Conservation (phyloP, 129 eudicot genomes). For the Silybum marianum region DNA sequence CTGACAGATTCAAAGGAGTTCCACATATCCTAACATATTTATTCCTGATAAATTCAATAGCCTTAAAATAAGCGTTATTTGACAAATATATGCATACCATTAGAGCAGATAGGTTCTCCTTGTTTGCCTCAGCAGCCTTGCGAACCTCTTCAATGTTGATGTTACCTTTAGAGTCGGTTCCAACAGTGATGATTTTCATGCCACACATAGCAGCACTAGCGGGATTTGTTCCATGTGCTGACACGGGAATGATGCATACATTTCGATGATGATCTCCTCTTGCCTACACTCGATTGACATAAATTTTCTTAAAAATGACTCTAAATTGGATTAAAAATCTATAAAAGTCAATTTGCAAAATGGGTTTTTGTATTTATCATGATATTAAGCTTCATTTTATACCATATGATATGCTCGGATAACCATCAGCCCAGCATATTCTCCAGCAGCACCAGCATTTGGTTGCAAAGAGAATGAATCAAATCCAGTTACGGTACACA, state of each 20-base stretch:
- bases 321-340: background rate
- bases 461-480: conserved; percentile 98
- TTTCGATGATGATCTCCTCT: conserved; percentile 93
- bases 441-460: conserved; percentile 99
- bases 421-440: conserved; percentile 91
- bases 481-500: conserved; percentile 85
- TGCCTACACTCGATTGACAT: conserved; percentile 47
- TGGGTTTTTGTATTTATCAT: background rate
- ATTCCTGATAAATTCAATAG: background rate
- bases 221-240: conserved; percentile 98
- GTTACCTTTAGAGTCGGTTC: conserved; percentile 96
- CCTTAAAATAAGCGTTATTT: background rate
- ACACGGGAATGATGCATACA: conserved; percentile 92
- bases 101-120: conserved; percentile 66
- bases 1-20: background rate
- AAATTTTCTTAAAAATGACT: background rate
- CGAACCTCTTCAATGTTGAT: conserved; percentile 75
- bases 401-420: conserved; percentile 86
- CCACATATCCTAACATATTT: background rate
- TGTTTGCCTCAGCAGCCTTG: conserved; percentile 77
- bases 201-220: conserved; percentile 99
- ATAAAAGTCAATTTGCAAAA: background rate
- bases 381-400: conserved; percentile 14
- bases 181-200: conserved; percentile 86
- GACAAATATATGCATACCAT: conserved; percentile 43